Evolutionary conservation across 345 rosid species (phyloP).

Genomic region (Aegle marmelos): DNA sequence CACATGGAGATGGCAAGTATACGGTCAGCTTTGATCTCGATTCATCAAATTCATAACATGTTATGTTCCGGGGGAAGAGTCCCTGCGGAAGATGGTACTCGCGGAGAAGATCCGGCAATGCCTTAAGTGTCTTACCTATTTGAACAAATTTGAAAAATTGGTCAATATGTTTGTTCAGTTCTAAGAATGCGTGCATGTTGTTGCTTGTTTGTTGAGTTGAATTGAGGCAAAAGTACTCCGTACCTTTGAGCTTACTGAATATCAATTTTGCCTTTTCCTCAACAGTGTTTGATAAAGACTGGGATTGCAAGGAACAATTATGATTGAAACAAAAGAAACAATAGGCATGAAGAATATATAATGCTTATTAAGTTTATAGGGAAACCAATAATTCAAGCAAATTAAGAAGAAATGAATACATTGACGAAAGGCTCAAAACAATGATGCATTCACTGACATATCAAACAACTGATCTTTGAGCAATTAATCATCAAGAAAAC

Average conservation of each 20-base stretch:
- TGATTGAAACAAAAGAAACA: too few relatives aligned
- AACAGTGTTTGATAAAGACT: conserved; percentile 27
- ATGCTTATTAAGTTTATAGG: not conserved
- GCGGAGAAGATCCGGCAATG: conserved; percentile 33
- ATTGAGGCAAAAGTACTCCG: not conserved
- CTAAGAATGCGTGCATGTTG: too few relatives aligned
- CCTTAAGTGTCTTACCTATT: conserved; percentile 28
- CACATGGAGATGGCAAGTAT: conserved; percentile 26
- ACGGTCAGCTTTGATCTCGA: conserved; percentile 24
- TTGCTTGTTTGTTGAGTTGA: not conserved
- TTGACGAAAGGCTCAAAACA: not conserved
- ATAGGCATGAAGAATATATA: too few relatives aligned
- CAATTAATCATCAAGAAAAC: not conserved
- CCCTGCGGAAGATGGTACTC: conserved; percentile 34
- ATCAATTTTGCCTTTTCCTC: conserved; percentile 37
- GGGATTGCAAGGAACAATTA: not conserved
- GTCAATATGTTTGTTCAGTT: not conserved
- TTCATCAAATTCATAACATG: conserved; percentile 34
- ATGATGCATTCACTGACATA: not conserved
- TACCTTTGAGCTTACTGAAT: conserved; percentile 38
- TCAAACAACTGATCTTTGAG: not conserved
- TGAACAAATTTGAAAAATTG: not conserved
- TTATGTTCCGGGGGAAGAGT: conserved; percentile 34
- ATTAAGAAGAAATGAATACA: not conserved
- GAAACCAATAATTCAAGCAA: not conserved